Base-by-base conservation (phyloP, 371 early-diverging fungal species). In the Rhizomucor miehei region DNA sequence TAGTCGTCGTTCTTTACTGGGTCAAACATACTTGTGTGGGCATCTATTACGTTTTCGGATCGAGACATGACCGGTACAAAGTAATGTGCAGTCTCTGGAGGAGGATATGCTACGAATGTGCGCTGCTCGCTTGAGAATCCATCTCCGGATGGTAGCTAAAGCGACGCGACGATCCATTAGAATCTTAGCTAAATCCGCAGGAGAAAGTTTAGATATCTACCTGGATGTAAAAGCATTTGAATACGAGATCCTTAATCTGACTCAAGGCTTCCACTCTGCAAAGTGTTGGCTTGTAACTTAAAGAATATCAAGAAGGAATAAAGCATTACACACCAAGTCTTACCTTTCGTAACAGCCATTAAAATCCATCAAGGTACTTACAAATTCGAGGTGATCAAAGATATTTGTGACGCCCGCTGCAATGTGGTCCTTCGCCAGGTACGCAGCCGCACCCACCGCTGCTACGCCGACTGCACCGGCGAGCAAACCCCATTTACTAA, bases 11-110 rank as follows among this genome's bases (percentile, higher is more conserved):
- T 77, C 48, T 78, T 77, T 39, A 41, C 37, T 0, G 84, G 73
- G 39, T 79, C 69, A 47, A 83, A 83, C 71, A 83, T 83, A 51
- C 72, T 73, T 24, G 71, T 81, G 37, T 83, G 84, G 0, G 84
- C 84, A 35, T 65, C 65, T 34, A 83, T 66, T 49, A 71, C 77
- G 24, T 65, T 51, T 48, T 62, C 63, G 1, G 66, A 62, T 41
- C 49, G 38, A 0, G 67, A 69, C 3, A 34, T 37, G 1, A 71
- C 48, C 12, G 75, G 75, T 0, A 69, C 50, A 60, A 77, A 77
- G 1, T 60, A 45, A 45, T 69, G 55, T 0, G 60, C 35, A 1
- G 65, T 60, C 2, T 77, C 77, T 3, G 63, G 59, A 1, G 77
- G 77, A 8, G 77, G 77, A 12, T 72, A 45, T 17, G 69, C 71